Percentiles rank a stretch among this genome's conserved stretches.
Conservation (phyloP, 2,329 filamentous ascomycete species). For the Talaromyces sp. region DNA sequence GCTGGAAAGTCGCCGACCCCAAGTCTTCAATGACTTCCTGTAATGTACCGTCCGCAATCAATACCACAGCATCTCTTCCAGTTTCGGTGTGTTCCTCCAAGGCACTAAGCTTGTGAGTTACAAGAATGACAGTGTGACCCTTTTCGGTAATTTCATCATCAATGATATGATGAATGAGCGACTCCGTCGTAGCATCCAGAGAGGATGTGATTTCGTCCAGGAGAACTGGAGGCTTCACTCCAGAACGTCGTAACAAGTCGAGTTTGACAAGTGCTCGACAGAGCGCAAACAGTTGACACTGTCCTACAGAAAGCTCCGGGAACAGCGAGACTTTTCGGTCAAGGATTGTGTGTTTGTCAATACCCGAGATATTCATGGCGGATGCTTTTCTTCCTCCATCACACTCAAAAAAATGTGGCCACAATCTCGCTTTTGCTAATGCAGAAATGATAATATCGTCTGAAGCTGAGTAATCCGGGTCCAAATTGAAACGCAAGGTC, state of each 20-base stretch:
- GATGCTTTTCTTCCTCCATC: background rate
- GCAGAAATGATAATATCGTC: background rate
- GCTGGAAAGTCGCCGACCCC: background rate
- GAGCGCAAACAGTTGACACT: constrained; percentile 3
- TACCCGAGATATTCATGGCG: background rate
- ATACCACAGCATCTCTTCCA: constrained; percentile 1
- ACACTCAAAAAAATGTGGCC: background rate
- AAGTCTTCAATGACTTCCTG: background rate
- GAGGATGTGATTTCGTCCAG: constrained; percentile 7
- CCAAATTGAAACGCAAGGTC: constrained; percentile 3
- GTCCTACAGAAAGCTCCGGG: constrained; percentile 4
- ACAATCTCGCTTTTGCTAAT: background rate
- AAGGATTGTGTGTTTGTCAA: background rate
- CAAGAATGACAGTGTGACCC: constrained; percentile 1
- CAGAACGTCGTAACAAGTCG: background rate
- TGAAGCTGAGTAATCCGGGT: background rate
- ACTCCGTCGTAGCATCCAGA: constrained; percentile 1
- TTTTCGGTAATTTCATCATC: background rate
- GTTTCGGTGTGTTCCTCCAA: background rate
- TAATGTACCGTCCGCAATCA: constrained; percentile 3
- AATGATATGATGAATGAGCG: background rate
- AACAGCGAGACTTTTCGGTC: background rate
- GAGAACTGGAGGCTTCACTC: background rate
- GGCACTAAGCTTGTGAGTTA: constrained; percentile 1
- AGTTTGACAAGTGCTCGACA: constrained; percentile 6